Base-by-base conservation (phyloP, 2,329 filamentous ascomycete genomes). In the Colletotrichum musicola region DNA sequence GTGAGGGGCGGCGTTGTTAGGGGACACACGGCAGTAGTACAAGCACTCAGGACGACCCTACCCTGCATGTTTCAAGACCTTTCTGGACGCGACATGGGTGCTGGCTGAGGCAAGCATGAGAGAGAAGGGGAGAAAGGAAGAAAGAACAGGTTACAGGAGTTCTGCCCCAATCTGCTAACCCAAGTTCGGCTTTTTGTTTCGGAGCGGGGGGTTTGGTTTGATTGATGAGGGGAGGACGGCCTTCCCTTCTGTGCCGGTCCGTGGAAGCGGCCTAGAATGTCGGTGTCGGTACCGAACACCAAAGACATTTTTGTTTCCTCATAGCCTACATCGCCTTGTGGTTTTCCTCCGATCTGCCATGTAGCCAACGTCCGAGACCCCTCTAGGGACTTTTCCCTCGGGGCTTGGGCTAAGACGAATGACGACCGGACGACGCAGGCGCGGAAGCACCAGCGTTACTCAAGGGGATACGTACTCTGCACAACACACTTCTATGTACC, bases 51-150 rank as follows among this genome's bases (percentile, higher is more conserved):
- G 59, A 7, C 30, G 16, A 6, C 40, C 40, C 13, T 42, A 42
- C 51, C 59, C 66, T 65, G 66, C 55, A 56, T 55, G 55, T 68
- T 69, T 66, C 66, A 69, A 60, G 38, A 51, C 35, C 7, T 64
- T 53, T 35, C 30, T 30, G 47, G 30, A 20, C 50, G 25, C 62
- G 64, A 67, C 64, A 67, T 56, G 64, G 58, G 53, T 42, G 30
- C 22, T 25, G 44, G 16, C 20, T 16, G 16, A 40, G n/a, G 38
- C 22, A 64, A 18, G 42, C 38, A 51, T 30, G 20, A n/a, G 22
- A 51, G 49, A 51, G 20, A 10, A 49, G 46, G 40, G 61, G 22
- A 20, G 49, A 25, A 30, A 55, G 27, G 56, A 25, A 42, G 38
- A n/a, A 44, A 62, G 64, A 47, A 35, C 7, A 35, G 30, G 30